Evolutionary conservation across 2,329 filamentous ascomycete genomes (phyloP).

Genomic region (Aspergillus tamarii): DNA sequence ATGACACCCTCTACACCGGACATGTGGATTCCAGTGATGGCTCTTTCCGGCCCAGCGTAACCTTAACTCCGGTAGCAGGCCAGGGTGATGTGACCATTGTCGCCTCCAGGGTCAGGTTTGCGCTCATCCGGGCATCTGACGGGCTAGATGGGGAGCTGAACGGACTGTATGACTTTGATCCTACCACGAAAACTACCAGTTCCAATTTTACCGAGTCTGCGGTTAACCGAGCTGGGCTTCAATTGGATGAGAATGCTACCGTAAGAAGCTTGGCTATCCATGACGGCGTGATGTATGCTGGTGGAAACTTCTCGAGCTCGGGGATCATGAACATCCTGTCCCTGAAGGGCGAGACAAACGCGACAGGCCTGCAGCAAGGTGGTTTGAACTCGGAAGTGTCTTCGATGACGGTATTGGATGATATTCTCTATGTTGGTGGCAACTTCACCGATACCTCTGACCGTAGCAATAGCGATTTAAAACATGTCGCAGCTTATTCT

Average conservation of each 20-base stretch:
- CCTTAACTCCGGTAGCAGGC: slow-evolving; percentile 68
- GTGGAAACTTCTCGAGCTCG: slow-evolving; percentile 77
- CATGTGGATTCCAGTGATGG: slow-evolving; percentile 74
- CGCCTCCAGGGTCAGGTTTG: slow-evolving; percentile 85
- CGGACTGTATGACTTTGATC: slow-evolving; percentile 86
- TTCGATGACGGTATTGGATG: slow-evolving; percentile 68
- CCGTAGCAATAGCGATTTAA: slow-evolving; percentile 65
- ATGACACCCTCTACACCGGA: slow-evolving; percentile 87
- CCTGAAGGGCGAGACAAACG: slow-evolving; percentile 63
- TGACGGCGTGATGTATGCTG: slow-evolving; percentile 71
- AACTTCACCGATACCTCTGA: slow-evolving; percentile 76
- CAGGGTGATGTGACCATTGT: slow-evolving; percentile 73
- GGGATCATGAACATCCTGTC: slow-evolving; percentile 75
- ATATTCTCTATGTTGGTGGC: slow-evolving; percentile 77
- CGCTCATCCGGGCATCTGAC: slow-evolving; percentile 58
- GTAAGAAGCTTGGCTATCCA: slow-evolving; percentile 70
- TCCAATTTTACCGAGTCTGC: slow-evolving; percentile 71
- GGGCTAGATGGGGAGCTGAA: slow-evolving; percentile 79
- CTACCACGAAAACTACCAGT: slow-evolving; percentile 58
- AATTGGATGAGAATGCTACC: slow-evolving; percentile 67
- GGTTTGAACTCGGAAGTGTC: slow-evolving; percentile 81
- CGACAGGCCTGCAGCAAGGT: slow-evolving; percentile 65
- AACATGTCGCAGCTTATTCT: slow-evolving; percentile 77
- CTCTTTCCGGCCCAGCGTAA: slow-evolving; percentile 79
- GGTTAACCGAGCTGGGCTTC: slow-evolving; percentile 75